Conservation (phyloP, 352 stramenopile genomes). For the Phytopythium boreale region DNA sequence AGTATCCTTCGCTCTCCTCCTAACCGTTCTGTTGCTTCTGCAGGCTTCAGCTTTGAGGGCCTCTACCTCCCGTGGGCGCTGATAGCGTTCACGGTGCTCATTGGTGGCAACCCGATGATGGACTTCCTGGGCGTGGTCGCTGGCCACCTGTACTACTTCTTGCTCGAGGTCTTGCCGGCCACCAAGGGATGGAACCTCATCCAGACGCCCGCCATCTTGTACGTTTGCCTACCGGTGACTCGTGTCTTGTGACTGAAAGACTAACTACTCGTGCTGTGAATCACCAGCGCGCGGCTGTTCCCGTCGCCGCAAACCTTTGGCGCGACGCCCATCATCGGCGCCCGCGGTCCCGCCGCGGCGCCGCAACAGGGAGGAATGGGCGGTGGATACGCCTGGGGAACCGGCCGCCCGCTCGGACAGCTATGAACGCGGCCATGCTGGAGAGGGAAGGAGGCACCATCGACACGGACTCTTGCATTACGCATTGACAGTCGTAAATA, state of each 20-base stretch:
- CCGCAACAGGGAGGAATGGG: conserved; percentile 22
- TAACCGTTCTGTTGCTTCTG: neutral
- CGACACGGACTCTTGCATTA: no score
- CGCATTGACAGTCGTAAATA: no score
- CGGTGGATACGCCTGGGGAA: conserved; percentile 65
- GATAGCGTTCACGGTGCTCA: conserved; percentile 87
- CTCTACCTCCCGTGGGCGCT: conserved; percentile 88
- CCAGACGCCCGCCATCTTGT: conserved; percentile 83
- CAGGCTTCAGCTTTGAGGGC: conserved; percentile 85
- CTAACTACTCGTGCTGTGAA: conserved; percentile 6
- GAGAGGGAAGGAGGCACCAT: no score
- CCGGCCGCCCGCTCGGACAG: conserved; percentile 46
- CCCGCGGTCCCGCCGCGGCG: conserved; percentile 28
- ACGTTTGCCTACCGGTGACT: conserved; percentile 16
- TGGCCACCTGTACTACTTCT: conserved; percentile 89
- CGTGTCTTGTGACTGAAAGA: neutral
- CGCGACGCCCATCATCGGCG: conserved; percentile 62
- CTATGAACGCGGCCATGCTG: neutral
- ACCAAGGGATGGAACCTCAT: conserved; percentile 85
- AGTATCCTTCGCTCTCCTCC: neutral
- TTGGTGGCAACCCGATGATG: conserved; percentile 84
- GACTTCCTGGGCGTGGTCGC: conserved; percentile 84
- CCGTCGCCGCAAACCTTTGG: conserved; percentile 48
- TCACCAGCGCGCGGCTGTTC: conserved; percentile 54
- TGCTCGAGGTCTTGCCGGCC: conserved; percentile 82